Evolutionary conservation across 352 stramenopile species (phyloP), one percentile per base, ranked within the genome.

Genomic region (Phytophthora macrochlamydospora): DNA sequence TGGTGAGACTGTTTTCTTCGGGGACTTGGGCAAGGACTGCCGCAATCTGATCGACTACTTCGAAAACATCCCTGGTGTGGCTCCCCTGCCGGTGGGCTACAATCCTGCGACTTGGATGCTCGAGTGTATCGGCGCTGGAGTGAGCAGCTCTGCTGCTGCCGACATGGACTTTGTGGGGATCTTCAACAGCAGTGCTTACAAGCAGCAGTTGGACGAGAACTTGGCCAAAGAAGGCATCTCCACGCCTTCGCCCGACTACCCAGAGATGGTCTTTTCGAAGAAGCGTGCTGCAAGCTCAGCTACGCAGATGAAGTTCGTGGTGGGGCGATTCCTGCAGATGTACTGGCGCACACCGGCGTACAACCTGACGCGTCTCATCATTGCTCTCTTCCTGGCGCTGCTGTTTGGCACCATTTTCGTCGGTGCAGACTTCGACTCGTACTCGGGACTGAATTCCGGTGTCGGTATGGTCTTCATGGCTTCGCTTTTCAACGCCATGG

Each of bases 101-200:
- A 65, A 64, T 37, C 87, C 87, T 24, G 83, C 85, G 24, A 91
- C 83, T 31, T 95, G 83, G 83, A 92, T 95, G 83, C 63, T 95
- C 3, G 72, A 78, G 13, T 62, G 60, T n/a, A 77, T 79, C 37
- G 69, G 72, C 7, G 72, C 67, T 11, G 81, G 69, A 7, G 46
- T 56, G 18, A 29, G 46, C 42, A 60, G 45, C 52, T 31, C 28
- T 6, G 40, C 33, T 14, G 40, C 38, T 8, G 29, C 35, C 3
- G 40, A 49, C 8, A 38, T 43, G 29, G 40, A 68, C 72, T 56
- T 56, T 24, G 50, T 56, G 33, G 14, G 35, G 4, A 43, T 43
- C 14, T 56, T 56, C 50, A 45, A 56, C 50, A 28, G 45, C 31
- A 56, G 50, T 24, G 14, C 14, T n/a, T 31, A 56, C n/a, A 42